phyloP scores from a whole-genome alignment of 495 filamentous ascomycete species.

The Annulohypoxylon moriforme region DNA sequence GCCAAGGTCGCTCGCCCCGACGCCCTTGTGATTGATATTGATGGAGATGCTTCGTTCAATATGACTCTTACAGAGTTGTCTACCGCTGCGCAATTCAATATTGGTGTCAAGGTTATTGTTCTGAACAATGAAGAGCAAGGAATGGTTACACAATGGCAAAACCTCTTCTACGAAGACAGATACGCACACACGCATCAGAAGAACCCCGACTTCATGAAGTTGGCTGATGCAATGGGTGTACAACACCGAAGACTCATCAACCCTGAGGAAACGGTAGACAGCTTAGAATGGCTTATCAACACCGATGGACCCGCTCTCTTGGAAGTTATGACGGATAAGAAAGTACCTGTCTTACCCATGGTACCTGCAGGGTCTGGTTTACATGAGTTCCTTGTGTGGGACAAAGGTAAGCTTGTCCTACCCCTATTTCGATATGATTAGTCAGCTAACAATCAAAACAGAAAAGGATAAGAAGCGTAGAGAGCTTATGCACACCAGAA shows the following conservation, averaged over 20 bases:
- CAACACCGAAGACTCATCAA: constrained; percentile 72
- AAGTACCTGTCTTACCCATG: constrained; percentile 98
- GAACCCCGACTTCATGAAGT: constrained; percentile 88
- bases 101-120: constrained; percentile 90
- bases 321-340: constrained; percentile 76
- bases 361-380: constrained; percentile 87
- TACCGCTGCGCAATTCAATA: constrained; percentile 92
- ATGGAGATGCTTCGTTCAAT: constrained; percentile 95
- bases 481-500: constrained; percentile 76
- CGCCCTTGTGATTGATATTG: constrained; percentile 89
- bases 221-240: constrained; percentile 85
- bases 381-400: constrained; percentile 94
- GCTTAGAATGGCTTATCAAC: constrained; percentile 89
- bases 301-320: constrained; percentile 81
- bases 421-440: constrained; percentile 10
- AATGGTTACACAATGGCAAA: constrained; percentile 98
- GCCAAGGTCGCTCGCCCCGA: constrained; percentile 92
- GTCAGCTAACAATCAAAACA: constrained; percentile 56
- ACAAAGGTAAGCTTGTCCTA: constrained; percentile 69
- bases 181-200: constrained; percentile 92
- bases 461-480: constrained; percentile 80
- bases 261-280: constrained; percentile 77
- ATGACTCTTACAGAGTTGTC: constrained; percentile 94
- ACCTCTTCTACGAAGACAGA: constrained; percentile 90
- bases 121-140: constrained; percentile 97